Base-by-base conservation (phyloP, 306 rosid species). In the Trifolium dubium region DNA sequence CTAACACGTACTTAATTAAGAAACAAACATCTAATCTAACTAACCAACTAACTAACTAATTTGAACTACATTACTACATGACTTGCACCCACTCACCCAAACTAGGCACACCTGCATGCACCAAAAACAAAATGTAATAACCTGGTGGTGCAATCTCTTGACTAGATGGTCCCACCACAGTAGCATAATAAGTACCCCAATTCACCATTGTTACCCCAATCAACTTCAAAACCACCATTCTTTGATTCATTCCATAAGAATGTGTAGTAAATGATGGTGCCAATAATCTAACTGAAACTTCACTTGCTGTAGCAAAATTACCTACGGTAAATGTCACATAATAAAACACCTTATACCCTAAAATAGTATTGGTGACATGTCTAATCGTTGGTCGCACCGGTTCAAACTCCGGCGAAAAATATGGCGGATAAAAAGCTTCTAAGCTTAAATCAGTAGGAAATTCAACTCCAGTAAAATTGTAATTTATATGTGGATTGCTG, bases 211-310 rank as follows among this genome's bases (percentile, higher is more conserved):
- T 72, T 2, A 85, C 82, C 14, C 69, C 74, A 12, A 14, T 32
- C 79, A 71, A 12, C 61, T 64, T 89, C 87, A 88, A 30, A 72
- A 86, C 83, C 61, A 89, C 89, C 89, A 92, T 88, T 50, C 97
- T 83, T 51, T 92, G 97, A 79, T 88, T 92, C 96, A 88, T 86
- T 5, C 75, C 84, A 19, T 72, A 83, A 4, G 96, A 86, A 47
- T 92, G 97, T 5, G 93, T 92, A 1, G 86, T 83, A 62, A 89
- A 92, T 6, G 97, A 81, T 1, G 97, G 97, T 2, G 96, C 83
- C 56, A 85, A 58, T 4, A 92, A 5, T 80, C 92, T 82, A 15
- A 86, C 84, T 4, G 96, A 88, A 14, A 92, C 64, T 3, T 72
- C 80, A 23, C 74, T 76, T 7, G 15, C 39, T 3, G 82, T 40